Evolutionary conservation across 805 yeast species (phyloP).

Genomic region (Nakazawaea pomicola): DNA sequence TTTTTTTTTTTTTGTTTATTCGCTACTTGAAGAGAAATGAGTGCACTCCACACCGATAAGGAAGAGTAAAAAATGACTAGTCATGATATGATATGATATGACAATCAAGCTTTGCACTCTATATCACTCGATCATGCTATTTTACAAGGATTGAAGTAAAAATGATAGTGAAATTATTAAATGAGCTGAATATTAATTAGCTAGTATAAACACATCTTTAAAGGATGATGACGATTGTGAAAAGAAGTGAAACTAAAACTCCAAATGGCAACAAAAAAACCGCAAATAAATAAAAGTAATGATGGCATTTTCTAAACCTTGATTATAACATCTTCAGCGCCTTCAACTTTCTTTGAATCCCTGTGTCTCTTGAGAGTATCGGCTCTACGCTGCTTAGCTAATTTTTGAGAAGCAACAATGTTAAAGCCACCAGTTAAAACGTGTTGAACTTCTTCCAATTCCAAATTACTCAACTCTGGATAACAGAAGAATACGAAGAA

Average conservation of each 20-base stretch:
- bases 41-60: too few relatives aligned
- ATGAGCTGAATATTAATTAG: too few relatives aligned
- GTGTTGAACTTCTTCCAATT: constrained; percentile 85
- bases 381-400: constrained; percentile 34
- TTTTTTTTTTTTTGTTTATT: too few relatives aligned
- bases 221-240: neutral
- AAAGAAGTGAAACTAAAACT: constrained; percentile 1
- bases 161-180: neutral
- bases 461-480: constrained; percentile 89
- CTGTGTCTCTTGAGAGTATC: constrained; percentile 6
- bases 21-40: too few relatives aligned
- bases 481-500: constrained; percentile 76
- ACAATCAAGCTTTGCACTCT: too few relatives aligned
- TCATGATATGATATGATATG: too few relatives aligned
- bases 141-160: too few relatives aligned
- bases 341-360: neutral
- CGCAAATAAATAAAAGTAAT: neutral
- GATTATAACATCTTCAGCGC: neutral
- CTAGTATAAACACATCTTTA: neutral
- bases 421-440: constrained; percentile 82
- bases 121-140: too few relatives aligned
- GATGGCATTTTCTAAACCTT: neutral
- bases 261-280: too few relatives aligned
- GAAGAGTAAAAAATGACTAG: too few relatives aligned
- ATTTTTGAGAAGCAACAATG: constrained; percentile 55